Evolutionary conservation across 306 rosid species (phyloP), one percentile per base, ranked within the genome.

Genomic region (Prunus armeniaca): DNA sequence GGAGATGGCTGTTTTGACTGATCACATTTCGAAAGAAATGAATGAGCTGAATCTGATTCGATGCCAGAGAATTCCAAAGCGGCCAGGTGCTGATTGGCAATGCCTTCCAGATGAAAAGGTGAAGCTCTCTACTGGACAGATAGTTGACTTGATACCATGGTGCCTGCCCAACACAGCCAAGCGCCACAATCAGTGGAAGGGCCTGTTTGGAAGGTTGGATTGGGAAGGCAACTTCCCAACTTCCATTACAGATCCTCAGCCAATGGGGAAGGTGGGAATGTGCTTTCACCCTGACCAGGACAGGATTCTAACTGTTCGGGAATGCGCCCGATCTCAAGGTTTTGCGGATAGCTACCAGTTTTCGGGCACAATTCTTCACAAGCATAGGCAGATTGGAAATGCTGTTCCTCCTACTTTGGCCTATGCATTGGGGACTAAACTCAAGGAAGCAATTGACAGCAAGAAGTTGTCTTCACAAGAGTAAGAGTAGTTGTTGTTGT

Each of bases 241-340:
- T 81, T 95, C 99, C 69, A 84, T 92, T 17, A 95, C 99, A 3
- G 99, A 95, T 60, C 99, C 97, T 66, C 99, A 95, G 50, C 99
- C 97, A 45, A 95, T 95, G 99, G 99, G 99, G 18, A 95, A 95
- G 81, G 97, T 95, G 76, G 99, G 99, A 71, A 90, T 95, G 99
- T 95, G 99, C 86, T 95, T 95, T 79, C 99, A 95, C 77, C 99
- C 99, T 8, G 97, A 89, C 5, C 99, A 95, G 84, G 97, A 95
- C 79, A 86, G 99, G 71, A 95, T 95, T 72, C 90, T 95, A 14
- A 89, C 99, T 0, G 99, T 95, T 71, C 92, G 97, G 0, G 99
- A 95, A 85, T 95, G 97, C 13, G 99, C 99, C 46, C 89, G 97
- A 66, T 95, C 99, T 64, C 99, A 95, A 87, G 98, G 99, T 28